Evolutionary conservation across 345 rosid genomes (phyloP), one percentile per base, ranked within the genome.

Genomic region (Geranium brycei): DNA sequence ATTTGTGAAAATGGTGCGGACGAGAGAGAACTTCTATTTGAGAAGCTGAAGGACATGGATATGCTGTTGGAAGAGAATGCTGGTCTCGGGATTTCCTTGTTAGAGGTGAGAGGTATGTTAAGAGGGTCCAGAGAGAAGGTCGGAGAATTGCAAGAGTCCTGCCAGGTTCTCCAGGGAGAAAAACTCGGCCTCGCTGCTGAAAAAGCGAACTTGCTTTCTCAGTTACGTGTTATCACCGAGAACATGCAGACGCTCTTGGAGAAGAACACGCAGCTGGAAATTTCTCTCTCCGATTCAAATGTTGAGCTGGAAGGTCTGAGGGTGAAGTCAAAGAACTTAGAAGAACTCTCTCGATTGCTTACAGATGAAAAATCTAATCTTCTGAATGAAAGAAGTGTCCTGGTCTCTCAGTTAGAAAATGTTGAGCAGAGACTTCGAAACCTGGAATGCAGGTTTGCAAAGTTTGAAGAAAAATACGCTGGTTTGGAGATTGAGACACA

Each of bases 161-260:
- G 80, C 60, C 86, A 80, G 62, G 78, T 82, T 77, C 78, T 89
- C 63, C 83, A 65, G 68, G 87, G 81, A 74, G 92, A 88, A 68
- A 93, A 88, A 76, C 77, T 82, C 35, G 62, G 76, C 68, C 91
- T 88, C 61, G 74, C 75, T 18, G 51, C 82, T 63, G 99, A 90
- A 75, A 85, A 86, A 77, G 79, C 90, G 13, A 72, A 73, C 62
- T 62, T 92, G 63, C 87, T 92, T 64, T 87, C 95, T 68, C 98
- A 89, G 69, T 72, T 92, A 67, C 95, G 86, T 66, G 68, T 73
- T 51, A 83, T 84, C 81, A 79, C 91, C 7, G 90, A 81, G 75
- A 87, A 76, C 77, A 88, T 80, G 87, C 83, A 86, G 82, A 82
- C 71, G 76, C 81, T 83, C 66, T 71, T 85, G 71, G 88, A 81